Evolutionary conservation across 768 basidiomycete genomes (phyloP), one percentile per base, ranked within the genome.

Genomic region (Scleroderma citrinum): DNA sequence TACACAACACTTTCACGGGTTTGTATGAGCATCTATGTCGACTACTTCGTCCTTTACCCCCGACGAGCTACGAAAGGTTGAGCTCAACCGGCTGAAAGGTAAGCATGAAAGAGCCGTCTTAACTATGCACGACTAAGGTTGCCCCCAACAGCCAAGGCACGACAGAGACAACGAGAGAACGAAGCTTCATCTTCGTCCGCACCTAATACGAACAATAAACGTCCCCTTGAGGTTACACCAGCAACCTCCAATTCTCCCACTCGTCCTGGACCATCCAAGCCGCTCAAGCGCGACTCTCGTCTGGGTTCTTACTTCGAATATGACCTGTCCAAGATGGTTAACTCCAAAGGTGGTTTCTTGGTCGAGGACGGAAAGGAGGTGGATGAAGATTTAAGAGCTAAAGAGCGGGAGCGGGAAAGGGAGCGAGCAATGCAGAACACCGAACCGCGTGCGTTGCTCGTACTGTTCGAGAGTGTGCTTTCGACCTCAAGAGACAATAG

Each of bases 221-320:
- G 92, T 23, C 82, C 87, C 0, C 65, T 92, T 3, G 70, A 68
- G 38, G 76, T 76, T 23, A 69, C 75, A 2, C 72, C 83, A 36
- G 77, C 79, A n/a, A 68, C 64, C 7, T 81, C 83, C 23, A 76
- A 71, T 12, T 82, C 82, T 16, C 80, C 85, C 2, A 85, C 86
- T 4, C 74, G 69, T 1, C 72, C 74, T 10, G 73, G 73, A 21
- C 59, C 72, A 1, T 71, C 74, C 48, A 75, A 72, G 47, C 65
- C 65, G 2, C 69, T 92, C 47, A 80, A 80, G 59, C 80, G 86
- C 7, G 88, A 92, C 57, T 77, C 83, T 12, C 79, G 88, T 30
- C 72, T 92, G 11, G 95, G 92, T 23, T 89, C 81, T 42, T 97
- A 97, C 70, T 95, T 95, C 56, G 95, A 98, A 56, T 98, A 96